Base-by-base conservation (phyloP, 75 land plant species). In the Larix kaempferi region DNA sequence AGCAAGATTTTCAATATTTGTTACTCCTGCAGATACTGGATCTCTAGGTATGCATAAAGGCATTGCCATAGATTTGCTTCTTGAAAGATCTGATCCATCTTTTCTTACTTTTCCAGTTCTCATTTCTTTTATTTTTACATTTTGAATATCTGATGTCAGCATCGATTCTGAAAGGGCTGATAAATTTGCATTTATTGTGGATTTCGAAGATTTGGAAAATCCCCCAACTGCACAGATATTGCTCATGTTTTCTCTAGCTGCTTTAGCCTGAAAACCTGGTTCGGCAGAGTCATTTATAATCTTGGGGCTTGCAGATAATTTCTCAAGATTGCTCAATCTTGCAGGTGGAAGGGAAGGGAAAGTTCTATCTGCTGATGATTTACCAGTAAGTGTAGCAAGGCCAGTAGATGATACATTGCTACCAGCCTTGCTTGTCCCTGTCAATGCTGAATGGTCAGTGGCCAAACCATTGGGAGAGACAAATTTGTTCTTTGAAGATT, bases 401-500 rank as follows among this genome's bases (percentile, higher is more conserved):
- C 54, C 54, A 69, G 52, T 69, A 41, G 52, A 67, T 14, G 44
- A 12, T 17, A 44, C 49, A 69, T 41, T 69, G 21, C 23, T 69
- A 69, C 72, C 72, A 16, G 72, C 72, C 72, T 69, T 37, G 49
- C 72, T 69, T 69, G 67, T 29, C 67, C 72, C 72, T 41, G 72
- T n/a, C 23, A 69, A 33, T 41, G 35, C 23, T 69, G 72, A 41
- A 35, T 66, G 65, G 29, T 76, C 66, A 76, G 62, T 26, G 26
- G 77, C 19, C 37, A 61, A 76, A 59, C 41, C 29, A 33, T 37
- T 61, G 1, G 41, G 27, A 33, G 71, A 26, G 6, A 67, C 55
- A 49, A 78, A 71, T 22, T 79, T 82, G 81, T 84, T 86, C 22
- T 66, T 71, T 26, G 66, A 57, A 26, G 56, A 59, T 37, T 75